These are phyloP conservation scores for Dryadomyces sulphureus DNA, from an alignment of 2,329 filamentous ascomycete genomes.

Conservation along the genomic window DNA sequence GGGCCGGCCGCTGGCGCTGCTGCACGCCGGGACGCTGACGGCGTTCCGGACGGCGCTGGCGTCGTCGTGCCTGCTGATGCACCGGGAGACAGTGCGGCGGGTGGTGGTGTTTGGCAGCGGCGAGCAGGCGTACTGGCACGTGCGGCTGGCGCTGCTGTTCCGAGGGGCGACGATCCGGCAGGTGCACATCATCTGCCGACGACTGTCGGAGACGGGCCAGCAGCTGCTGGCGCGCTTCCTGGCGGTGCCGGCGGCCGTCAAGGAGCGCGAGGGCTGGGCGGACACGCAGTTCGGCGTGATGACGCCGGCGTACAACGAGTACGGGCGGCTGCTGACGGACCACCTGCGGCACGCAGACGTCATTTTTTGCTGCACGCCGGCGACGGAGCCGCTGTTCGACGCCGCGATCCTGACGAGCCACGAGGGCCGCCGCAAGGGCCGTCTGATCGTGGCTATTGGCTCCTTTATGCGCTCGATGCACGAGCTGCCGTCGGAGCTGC, in stretches of 20 bases:
- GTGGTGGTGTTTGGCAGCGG: conserved; percentile 78
- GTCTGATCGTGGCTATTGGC: conserved; percentile 59
- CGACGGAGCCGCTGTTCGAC: conserved; percentile 61
- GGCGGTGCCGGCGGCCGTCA: conserved; percentile 27
- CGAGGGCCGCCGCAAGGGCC: conserved; percentile 53
- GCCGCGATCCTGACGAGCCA: conserved; percentile 53
- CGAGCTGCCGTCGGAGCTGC: conserved; percentile 65
- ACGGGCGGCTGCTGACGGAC: conserved; percentile 49
- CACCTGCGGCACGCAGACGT: conserved; percentile 60
- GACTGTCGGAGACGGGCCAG: conserved; percentile 44
- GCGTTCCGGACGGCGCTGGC: conserved; percentile 68
- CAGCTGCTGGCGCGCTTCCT: conserved; percentile 37
- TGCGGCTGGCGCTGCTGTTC: conserved; percentile 67
- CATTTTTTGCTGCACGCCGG: conserved; percentile 82
- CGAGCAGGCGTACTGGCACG: conserved; percentile 88
- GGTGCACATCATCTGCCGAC: conserved; percentile 71
- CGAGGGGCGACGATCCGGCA: conserved; percentile 56
- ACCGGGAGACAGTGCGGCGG: conserved; percentile 56
- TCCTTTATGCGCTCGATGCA: conserved; percentile 59
- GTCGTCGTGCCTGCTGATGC: conserved; percentile 49
- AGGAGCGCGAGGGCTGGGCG: conserved; percentile 45
- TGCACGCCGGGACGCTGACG: conserved; percentile 62
- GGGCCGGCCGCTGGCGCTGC: conserved; percentile 49
- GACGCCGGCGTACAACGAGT: conserved; percentile 58
- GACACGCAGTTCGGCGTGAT: conserved; percentile 52